Evolutionary conservation across 1,284 basidiomycete genomes (phyloP).

Genomic region (Lignosus rhinocerotis): DNA sequence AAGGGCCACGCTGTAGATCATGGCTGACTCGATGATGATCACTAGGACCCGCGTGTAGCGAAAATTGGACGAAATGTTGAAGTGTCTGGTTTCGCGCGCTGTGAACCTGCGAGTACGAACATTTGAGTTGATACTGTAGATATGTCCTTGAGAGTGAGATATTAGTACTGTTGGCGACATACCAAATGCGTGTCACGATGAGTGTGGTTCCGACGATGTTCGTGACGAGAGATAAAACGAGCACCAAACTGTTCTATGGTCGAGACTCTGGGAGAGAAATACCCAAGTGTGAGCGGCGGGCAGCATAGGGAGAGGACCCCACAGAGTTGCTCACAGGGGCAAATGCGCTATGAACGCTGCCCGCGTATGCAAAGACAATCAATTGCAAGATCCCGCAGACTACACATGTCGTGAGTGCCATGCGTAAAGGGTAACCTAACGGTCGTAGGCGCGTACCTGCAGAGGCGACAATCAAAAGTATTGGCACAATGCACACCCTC

Average conservation of each 20-base stretch:
- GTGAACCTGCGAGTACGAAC: constrained; percentile 28
- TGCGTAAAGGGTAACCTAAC: background rate
- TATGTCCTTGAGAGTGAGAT: background rate
- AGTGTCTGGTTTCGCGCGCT: constrained; percentile 25
- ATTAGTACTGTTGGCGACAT: constrained; percentile 2
- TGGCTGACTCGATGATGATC: constrained; percentile 42
- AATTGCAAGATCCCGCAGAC: constrained; percentile 40
- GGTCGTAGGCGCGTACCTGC: constrained; percentile 29
- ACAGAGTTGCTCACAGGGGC: constrained; percentile 15
- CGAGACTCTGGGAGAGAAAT: constrained; percentile 3
- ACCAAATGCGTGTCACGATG: constrained; percentile 40
- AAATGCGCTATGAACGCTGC: constrained; percentile 37
- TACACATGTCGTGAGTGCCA: constrained; percentile 9
- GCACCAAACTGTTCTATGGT: constrained; percentile 40
- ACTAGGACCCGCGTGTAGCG: constrained; percentile 36
- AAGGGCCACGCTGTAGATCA: constrained; percentile 41
- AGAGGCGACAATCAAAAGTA: constrained; percentile 35
- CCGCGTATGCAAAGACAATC: constrained; percentile 35
- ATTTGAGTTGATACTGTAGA: background rate
- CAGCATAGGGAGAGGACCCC: background rate
- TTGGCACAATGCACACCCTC: constrained; percentile 35
- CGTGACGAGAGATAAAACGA: constrained; percentile 39
- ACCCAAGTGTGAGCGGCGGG: background rate
- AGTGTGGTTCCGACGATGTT: constrained; percentile 38
- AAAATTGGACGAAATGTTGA: constrained; percentile 20